Base-by-base conservation (phyloP, 805 yeast genomes). In the Wickerhamomyces bisporus region DNA sequence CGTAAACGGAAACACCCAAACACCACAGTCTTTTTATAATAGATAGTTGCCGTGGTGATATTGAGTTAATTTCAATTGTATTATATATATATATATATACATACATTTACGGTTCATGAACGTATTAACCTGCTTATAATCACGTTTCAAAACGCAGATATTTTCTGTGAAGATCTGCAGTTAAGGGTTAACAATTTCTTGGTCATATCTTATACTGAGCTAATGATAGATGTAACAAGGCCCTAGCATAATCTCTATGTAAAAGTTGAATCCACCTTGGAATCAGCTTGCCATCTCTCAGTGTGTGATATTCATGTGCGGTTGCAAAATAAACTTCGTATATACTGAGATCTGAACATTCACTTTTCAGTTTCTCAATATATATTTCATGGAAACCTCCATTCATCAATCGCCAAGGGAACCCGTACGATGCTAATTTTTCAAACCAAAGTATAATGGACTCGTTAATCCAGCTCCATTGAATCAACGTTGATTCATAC, bases 351-450 rank as follows among this genome's bases (percentile, higher is more conserved):
- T 36, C 28, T 5, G 32, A 17, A 12, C 34, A 46, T 3, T 29
- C 19, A 3, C n/a, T 16, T 24, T 16, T 16, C 5, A 24, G 12
- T 26, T 36, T 26, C 29, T 44, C 39, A 21, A 52, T 38, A 16
- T 43, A 31, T 1, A 52, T 23, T 17, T 52, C 57, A 19, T 45
- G 50, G 3, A 27, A 34, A 0, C 57, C 57, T 23, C 57, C 57
- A 32, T 43, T 49, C 55, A 52, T 49, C 34, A 52, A 8, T 42
- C 54, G 47, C 55, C 55, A 52, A 6, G 57, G 57, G 31, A 47
- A 50, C 11, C 57, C 57, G 23, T 48, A 52, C 1, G 34, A 6
- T 0, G 53, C 43, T 4, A 52, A 6, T 34, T 36, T 43, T 18
- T 49, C 50, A 30, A 48, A 52, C 16, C 25, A 36, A 2, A 27